Percentiles rank a stretch among this genome's conserved stretches.
These are phyloP conservation scores for Toxicodendron radicans DNA, from an alignment of 345 rosid genomes.

Conservation along the genomic window DNA sequence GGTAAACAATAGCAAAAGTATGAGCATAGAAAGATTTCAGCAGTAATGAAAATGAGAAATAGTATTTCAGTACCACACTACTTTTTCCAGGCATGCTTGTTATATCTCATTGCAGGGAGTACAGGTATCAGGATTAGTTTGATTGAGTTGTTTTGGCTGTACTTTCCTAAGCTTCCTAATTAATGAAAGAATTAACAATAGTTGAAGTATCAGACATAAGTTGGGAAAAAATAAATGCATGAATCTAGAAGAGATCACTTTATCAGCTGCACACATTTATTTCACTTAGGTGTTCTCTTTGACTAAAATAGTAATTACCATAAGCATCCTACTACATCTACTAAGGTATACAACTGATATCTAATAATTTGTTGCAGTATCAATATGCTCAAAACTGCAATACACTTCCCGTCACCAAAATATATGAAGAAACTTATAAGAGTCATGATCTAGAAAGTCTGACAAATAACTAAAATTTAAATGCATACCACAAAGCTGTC, in stretches of 20 bases:
- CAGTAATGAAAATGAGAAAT: neutral
- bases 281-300: neutral
- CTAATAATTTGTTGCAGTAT: neutral
- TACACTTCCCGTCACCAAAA: neutral
- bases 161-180: neutral
- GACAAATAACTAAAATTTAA: constrained; percentile 11
- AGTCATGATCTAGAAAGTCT: neutral
- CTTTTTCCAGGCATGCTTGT: neutral
- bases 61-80: neutral
- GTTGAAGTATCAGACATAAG: neutral
- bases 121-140: neutral
- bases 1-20: constrained; percentile 5
- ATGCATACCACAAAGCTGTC: constrained; percentile 91
- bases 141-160: neutral
- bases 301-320: neutral
- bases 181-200: neutral
- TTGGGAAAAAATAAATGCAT: neutral
- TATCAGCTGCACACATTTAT: neutral
- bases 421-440: constrained; percentile 10
- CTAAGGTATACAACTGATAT: neutral
- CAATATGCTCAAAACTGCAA: neutral
- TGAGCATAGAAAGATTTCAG: neutral
- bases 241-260: neutral
- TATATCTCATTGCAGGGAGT: constrained; percentile 2
- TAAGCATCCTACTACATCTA: neutral